Percentiles rank a stretch among this genome's conserved stretches.
Evolutionary conservation across 495 filamentous ascomycete genomes (phyloP).

Genomic region (Hypoxylon lienhwacheense): DNA sequence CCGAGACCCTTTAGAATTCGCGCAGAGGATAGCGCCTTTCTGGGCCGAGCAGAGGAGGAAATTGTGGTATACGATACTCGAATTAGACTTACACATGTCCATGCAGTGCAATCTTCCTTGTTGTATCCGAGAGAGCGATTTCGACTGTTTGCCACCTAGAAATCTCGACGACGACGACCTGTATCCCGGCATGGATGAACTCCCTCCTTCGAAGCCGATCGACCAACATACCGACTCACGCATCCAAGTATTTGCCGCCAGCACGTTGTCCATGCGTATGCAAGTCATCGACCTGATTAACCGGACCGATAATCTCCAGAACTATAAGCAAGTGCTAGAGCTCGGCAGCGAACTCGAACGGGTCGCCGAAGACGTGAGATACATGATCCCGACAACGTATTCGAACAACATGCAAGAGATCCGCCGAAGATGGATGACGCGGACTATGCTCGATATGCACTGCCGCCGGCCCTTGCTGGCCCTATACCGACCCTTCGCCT

Average conservation of each 20-base stretch:
- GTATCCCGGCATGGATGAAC: constrained; percentile 31
- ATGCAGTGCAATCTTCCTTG: constrained; percentile 44
- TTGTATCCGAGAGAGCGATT: constrained; percentile 42
- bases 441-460: constrained; percentile 42
- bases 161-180: constrained; percentile 43
- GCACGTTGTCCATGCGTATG: constrained; percentile 38
- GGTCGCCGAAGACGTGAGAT: constrained; percentile 43
- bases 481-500: constrained; percentile 46
- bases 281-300: constrained; percentile 40
- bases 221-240: constrained; percentile 42
- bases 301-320: constrained; percentile 40
- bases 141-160: constrained; percentile 40
- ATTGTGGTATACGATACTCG: constrained; percentile 45
- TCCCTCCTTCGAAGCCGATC: constrained; percentile 40
- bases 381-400: constrained; percentile 34
- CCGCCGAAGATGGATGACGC: constrained; percentile 38
- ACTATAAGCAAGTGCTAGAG: constrained; percentile 41
- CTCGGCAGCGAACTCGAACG: constrained; percentile 43
- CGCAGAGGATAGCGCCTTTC: constrained; percentile 38
- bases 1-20: constrained; percentile 45
- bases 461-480: constrained; percentile 42
- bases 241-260: constrained; percentile 42
- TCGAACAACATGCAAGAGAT: constrained; percentile 30
- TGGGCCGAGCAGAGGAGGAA: constrained; percentile 41
- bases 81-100: constrained; percentile 45